Base-by-base conservation (phyloP, 2,329 filamentous ascomycete genomes). In the Aspergillus ustus region DNA sequence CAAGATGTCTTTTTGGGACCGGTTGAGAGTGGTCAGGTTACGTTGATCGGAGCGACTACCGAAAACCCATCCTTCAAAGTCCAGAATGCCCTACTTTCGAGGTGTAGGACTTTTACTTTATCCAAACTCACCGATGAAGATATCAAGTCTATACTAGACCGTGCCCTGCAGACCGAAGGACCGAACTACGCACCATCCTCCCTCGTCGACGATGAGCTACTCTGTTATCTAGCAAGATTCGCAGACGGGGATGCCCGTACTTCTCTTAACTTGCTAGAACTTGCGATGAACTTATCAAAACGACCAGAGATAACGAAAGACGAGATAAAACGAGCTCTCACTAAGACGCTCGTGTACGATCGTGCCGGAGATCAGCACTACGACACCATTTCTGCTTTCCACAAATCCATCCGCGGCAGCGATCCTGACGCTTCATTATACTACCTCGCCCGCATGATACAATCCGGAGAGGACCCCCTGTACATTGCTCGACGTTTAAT, bases 1-100 rank as follows among this genome's bases (percentile, higher is more conserved):
- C 95, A 99, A 73, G 95, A 98, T 77, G 91, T 97, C 1, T 98
- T 98, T 69, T 82, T 99, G 1, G 92, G 90, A 17, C 94, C 94
- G 0, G 94, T 98, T 22, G 95, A 99, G 78, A 89, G 89, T 1
- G 95, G 95, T 6, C 91, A 91, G 29, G 89, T 99, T 66, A 97
- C 92, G 0, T 82, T 99, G 31, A 95, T 98, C 63, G 95, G 93
- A 11, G 95, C 95, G 7, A 99, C 95, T 3, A 99, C 95, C 0
- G 95, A 99, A 77, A 99, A 99, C 68, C 95, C 95, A 0, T 94
- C 90, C 4, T 98, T 98, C 82, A 94, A 96, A 72, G 88, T 99
- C 46, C 91, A 95, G 69, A 89, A 87, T 66, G 94, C 95, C 2
- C 82, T 99, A 58, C 83, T 98, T 2, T 96, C 92, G 25, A 86